Conservation (phyloP, 148 eudicot genomes). For the Polygonum maritimum region DNA sequence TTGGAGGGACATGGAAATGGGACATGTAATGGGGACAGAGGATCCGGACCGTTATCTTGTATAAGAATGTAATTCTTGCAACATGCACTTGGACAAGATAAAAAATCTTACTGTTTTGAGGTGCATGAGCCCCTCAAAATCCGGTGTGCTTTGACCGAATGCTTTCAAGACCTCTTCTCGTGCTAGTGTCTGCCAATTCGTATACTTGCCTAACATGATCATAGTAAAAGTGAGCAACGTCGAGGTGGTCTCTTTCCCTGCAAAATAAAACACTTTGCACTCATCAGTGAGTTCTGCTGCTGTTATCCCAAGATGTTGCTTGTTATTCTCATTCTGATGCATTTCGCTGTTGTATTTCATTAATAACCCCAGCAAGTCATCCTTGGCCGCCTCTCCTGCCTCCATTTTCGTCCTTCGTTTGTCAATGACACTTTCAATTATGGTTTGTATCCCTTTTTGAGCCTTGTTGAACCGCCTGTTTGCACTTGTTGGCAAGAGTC, state of each 20-base stretch:
- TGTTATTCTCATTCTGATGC: constrained; percentile 7
- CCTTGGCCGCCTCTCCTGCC: constrained; percentile 1
- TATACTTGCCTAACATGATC: constrained; percentile 12
- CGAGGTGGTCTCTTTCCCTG: not conserved
- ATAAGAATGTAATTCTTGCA: too few relatives aligned
- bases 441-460: constrained; percentile 4
- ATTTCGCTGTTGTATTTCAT: constrained; percentile 13
- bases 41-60: too few relatives aligned
- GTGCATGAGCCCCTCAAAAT: not conserved
- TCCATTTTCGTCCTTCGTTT: not conserved
- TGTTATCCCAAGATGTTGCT: not conserved
- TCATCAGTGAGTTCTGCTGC: constrained; percentile 4
- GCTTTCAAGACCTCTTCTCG: constrained; percentile 12
- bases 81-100: not conserved
- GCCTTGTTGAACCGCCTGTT: constrained; percentile 17
- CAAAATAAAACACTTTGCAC: constrained; percentile 9
- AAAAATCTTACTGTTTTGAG: not conserved
- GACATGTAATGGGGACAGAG: too few relatives aligned
- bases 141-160: constrained; percentile 1
- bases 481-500: constrained; percentile 21
- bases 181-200: constrained; percentile 5
- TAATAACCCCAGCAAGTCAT: constrained; percentile 25
- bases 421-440: not conserved
- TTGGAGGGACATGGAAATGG: too few relatives aligned
- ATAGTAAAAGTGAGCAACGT: not conserved